phyloP scores from a whole-genome alignment of 2,329 filamentous ascomycete species.

The Bipolaris oryzae region DNA sequence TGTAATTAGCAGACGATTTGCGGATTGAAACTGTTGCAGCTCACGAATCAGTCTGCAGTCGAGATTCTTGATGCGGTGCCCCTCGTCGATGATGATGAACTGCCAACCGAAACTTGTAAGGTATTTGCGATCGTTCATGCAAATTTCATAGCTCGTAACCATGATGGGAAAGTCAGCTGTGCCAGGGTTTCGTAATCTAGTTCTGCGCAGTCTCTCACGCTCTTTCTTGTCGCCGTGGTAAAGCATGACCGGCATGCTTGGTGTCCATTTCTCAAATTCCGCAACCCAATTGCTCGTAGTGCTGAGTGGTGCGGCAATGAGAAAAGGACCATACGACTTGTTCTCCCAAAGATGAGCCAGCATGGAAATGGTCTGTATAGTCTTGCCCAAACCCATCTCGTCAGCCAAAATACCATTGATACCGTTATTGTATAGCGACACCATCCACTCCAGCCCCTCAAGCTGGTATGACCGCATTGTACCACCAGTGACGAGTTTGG shows the following conservation, averaged over 20 bases:
- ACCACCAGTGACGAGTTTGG: slow-evolving; percentile 81
- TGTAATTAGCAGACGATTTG: slow-evolving; percentile 89
- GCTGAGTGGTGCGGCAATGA: slow-evolving; percentile 88
- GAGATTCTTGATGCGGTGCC: slow-evolving; percentile 95
- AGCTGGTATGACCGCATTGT: slow-evolving; percentile 94
- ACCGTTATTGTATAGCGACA: slow-evolving; percentile 81
- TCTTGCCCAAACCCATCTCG: slow-evolving; percentile 94
- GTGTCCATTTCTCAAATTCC: slow-evolving; percentile 90
- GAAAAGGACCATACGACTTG: slow-evolving; percentile 84
- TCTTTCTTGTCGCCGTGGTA: slow-evolving; percentile 87
- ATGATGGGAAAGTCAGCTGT: slow-evolving; percentile 83
- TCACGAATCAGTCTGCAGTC: slow-evolving; percentile 91
- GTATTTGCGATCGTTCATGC: slow-evolving; percentile 84
- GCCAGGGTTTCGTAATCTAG: slow-evolving; percentile 72
- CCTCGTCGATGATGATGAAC: slow-evolving; percentile 98
- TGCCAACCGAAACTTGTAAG: slow-evolving; percentile 90
- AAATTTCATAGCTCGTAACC: slow-evolving; percentile 95
- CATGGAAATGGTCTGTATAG: slow-evolving; percentile 86
- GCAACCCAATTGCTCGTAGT: slow-evolving; percentile 96
- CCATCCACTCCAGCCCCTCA: slow-evolving; percentile 93
- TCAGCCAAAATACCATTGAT: slow-evolving; percentile 91
- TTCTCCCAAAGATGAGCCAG: slow-evolving; percentile 87
- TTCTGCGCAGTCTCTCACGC: slow-evolving; percentile 75
- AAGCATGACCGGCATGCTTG: slow-evolving; percentile 82
- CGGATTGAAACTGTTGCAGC: slow-evolving; percentile 84